phyloP scores from a whole-genome alignment of 345 rosid species.

The Populus ilicifolia region DNA sequence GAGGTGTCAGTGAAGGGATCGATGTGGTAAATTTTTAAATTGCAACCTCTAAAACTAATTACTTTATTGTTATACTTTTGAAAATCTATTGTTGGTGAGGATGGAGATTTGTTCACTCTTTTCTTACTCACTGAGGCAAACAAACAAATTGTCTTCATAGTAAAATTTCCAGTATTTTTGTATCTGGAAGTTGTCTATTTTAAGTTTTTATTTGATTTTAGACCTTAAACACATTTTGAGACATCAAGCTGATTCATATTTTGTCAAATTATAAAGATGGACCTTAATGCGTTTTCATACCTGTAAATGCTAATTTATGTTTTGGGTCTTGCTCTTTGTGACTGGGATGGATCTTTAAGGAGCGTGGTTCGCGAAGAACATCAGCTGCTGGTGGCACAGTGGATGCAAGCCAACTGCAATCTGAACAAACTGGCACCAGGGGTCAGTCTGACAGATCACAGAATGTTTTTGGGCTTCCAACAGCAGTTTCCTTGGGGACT shows the following conservation, averaged over 20 bases:
- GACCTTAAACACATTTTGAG: background rate
- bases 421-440: constrained; percentile 41
- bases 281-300: background rate
- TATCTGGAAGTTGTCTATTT: background rate
- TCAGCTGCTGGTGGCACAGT: constrained; percentile 28
- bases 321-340: background rate
- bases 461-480: constrained; percentile 56
- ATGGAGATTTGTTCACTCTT: background rate
- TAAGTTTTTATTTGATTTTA: background rate
- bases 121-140: background rate
- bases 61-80: background rate
- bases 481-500: constrained; percentile 47
- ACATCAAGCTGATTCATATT: background rate
- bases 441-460: constrained; percentile 40
- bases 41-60: constrained; percentile 5
- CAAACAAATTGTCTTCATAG: background rate
- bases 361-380: constrained; percentile 42
- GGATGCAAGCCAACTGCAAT: constrained; percentile 36
- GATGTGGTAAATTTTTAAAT: constrained; percentile 35
- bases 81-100: background rate
- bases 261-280: background rate
- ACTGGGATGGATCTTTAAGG: constrained; percentile 30
- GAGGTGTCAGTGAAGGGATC: constrained; percentile 43
- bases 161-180: background rate
- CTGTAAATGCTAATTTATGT: background rate